Percentiles rank a stretch among this genome's conserved stretches.
phyloP scores from a whole-genome alignment of 345 rosid species.

The Carallia brachiata region DNA sequence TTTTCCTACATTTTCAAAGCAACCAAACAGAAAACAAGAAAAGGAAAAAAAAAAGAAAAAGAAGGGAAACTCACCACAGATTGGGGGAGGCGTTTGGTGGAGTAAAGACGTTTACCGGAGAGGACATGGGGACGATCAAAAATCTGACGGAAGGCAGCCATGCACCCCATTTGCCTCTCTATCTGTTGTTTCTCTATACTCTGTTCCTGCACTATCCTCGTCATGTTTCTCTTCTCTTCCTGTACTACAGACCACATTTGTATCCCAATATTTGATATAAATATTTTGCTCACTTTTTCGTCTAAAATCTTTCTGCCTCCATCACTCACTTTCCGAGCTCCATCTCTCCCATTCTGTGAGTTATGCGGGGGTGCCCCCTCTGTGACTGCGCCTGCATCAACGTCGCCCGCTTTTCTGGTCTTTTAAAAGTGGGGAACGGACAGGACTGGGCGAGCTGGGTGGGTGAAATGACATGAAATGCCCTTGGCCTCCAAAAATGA shows the following conservation, averaged over 20 bases:
- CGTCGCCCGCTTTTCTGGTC: conserved; percentile 81
- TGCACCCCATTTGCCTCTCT: conserved; percentile 85
- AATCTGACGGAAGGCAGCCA: conserved; percentile 94
- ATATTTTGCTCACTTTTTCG: neutral
- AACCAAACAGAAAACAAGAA: neutral
- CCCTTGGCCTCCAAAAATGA: conserved; percentile 21
- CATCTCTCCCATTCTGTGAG: neutral
- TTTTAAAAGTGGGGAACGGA: conserved; percentile 40
- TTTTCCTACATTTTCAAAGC: neutral
- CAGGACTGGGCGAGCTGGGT: neutral
- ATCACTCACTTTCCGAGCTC: conserved; percentile 23
- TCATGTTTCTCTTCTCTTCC: conserved; percentile 24
- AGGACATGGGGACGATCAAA: conserved; percentile 79
- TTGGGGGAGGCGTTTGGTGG: conserved; percentile 62
- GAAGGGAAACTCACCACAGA: conserved; percentile 24
- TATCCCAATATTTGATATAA: neutral
- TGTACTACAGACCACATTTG: neutral
- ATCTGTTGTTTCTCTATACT: conserved; percentile 53
- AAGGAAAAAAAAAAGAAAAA: neutral
- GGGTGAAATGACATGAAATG: conserved; percentile 22
- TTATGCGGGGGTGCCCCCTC: conserved; percentile 1
- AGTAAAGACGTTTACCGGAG: conserved; percentile 58
- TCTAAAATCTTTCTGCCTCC: neutral
- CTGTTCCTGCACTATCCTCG: conserved; percentile 49
- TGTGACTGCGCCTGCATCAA: conserved; percentile 26